Evolutionary conservation across 225 moss, liverwort and hornwort genomes (phyloP).

Genomic region (Asterella californica): DNA sequence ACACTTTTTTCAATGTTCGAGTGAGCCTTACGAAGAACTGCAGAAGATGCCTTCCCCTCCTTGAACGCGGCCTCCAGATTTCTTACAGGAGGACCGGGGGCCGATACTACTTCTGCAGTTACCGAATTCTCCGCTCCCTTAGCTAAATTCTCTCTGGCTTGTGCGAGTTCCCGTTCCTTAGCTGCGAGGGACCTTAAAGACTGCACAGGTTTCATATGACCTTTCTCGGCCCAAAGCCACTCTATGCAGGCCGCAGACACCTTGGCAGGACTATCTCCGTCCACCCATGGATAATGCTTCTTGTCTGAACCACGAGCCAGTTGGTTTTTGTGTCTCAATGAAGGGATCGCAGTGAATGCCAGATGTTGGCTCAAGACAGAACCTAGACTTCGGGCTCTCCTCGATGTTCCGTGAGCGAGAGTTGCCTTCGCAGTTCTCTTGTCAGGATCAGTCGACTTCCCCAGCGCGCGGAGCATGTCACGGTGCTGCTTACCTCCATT

Average conservation of each 20-base stretch:
- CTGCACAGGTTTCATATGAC: constrained; percentile 36
- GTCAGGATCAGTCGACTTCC: constrained; percentile 7
- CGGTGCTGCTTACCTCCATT: constrained; percentile 1
- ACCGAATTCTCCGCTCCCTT: neutral
- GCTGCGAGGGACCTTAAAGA: constrained; percentile 33
- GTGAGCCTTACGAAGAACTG: constrained; percentile 15
- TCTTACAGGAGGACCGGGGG: constrained; percentile 23
- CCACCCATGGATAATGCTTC: constrained; percentile 17
- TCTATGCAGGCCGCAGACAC: constrained; percentile 42
- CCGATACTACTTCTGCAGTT: neutral
- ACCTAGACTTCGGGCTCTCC: constrained; percentile 36
- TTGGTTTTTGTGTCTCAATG: constrained; percentile 22
- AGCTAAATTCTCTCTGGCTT: neutral
- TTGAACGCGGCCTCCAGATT: constrained; percentile 25
- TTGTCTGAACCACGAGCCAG: constrained; percentile 4
- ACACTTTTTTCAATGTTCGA: neutral
- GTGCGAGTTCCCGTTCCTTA: constrained; percentile 30
- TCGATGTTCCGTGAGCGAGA: constrained; percentile 14
- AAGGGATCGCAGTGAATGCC: constrained; percentile 39
- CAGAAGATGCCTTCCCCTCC: constrained; percentile 21
- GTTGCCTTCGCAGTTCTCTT: constrained; percentile 8
- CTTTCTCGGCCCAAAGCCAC: constrained; percentile 48
- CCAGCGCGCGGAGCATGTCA: neutral
- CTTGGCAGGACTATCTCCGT: constrained; percentile 33
- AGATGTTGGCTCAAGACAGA: constrained; percentile 47